Percentiles rank a stretch among this genome's conserved stretches.
Evolutionary conservation across 169 alveolate genomes (phyloP).

Genomic region (Babesia divergens): DNA sequence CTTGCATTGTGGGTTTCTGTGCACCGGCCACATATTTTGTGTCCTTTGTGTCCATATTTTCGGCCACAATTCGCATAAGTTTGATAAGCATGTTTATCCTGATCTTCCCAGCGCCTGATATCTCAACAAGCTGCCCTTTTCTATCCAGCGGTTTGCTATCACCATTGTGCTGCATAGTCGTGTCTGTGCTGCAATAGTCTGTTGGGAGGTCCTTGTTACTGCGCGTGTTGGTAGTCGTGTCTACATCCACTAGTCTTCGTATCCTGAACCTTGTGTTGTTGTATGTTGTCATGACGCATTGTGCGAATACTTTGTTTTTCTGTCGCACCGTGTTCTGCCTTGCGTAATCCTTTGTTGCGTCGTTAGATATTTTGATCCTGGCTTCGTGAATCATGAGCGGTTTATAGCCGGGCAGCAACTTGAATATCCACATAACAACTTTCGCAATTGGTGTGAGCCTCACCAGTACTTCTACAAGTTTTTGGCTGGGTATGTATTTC

Average conservation of each 20-base stretch:
- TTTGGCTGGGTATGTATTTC: constrained; percentile 30
- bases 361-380: neutral
- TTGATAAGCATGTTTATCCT: neutral
- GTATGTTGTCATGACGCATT: too few relatives aligned
- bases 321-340: too few relatives aligned
- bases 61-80: neutral
- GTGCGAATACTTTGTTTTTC: too few relatives aligned
- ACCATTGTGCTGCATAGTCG: too few relatives aligned
- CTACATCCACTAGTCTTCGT: too few relatives aligned
- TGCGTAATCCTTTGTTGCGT: neutral
- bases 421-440: neutral
- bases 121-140: constrained; percentile 3
- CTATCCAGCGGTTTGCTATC: neutral
- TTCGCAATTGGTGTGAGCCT: neutral
- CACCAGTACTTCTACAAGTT: neutral
- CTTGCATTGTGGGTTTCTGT: neutral
- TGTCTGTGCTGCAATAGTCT: too few relatives aligned
- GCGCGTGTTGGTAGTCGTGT: too few relatives aligned
- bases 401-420: constrained; percentile 24
- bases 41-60: neutral
- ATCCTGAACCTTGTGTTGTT: too few relatives aligned
- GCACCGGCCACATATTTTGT: too few relatives aligned
- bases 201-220: too few relatives aligned
- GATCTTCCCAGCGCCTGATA: constrained; percentile 2
- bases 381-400: constrained; percentile 17